Base-by-base conservation (phyloP, 139 green algal genomes). In the Coelastrella sp. region DNA sequence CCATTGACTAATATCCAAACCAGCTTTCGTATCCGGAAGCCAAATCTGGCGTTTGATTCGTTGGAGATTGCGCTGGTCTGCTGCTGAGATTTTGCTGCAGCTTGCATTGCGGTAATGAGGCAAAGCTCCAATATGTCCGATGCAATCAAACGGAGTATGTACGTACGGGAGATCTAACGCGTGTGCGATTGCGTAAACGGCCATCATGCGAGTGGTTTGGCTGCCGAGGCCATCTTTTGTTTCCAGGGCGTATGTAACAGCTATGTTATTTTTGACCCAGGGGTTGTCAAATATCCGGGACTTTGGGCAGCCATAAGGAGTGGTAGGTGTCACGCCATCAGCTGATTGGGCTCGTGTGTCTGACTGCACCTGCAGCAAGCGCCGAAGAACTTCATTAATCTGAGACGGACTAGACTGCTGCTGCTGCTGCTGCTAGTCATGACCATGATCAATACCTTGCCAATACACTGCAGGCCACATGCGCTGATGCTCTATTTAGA, bases 181-280 rank as follows among this genome's bases (percentile, higher is more conserved):
- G 13, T 85, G 57, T 32, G 79, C 79, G 19, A 85, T 83, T 5
- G 78, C 78, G 11, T 83, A 83, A 11, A 83, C 78, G 11, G 54
- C 78, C 78, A 83, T 22, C 78, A 83, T 83, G 54, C 78, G 78
- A 68, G 78, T 56, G n/a, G 54, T 66, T 61, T 83, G 78, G 56
- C 78, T 83, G 78, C 78, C 78, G 0, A 83, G 54, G 54, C 78
- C 78, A 83, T 83, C 78, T 16, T 23, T 83, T 54, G 20, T 83
- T 61, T 83, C 66, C 54, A 65, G 78, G 54, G 54, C 78, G 5
- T 83, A 83, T 68, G 78, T 83, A 5, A 83, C 5, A 11, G 78
- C 78, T 5, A 83, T 61, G 56, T 83, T 65, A 14, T 47, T 5
- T 66, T 68, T 83, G 54, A 83, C 78, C 78, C 78, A 83, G 7